Conservation (phyloP, 1,284 basidiomycete genomes). For the Phenoliferia sp. region DNA sequence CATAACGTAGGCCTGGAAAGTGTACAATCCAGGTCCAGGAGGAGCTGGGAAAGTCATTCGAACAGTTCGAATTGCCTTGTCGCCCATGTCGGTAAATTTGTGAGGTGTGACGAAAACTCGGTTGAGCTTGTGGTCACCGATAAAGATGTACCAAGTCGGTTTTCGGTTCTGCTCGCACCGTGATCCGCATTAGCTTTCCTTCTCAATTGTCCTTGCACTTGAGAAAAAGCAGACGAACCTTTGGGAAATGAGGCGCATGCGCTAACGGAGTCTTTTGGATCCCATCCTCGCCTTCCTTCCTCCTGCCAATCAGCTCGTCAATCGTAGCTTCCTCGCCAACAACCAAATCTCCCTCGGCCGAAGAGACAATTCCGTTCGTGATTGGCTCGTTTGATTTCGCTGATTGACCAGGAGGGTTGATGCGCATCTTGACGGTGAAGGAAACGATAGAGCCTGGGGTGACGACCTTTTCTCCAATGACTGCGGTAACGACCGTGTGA, state of each 20-base stretch:
- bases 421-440: slow-evolving; percentile 73
- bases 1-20: slow-evolving; percentile 79
- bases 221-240: slow-evolving; percentile 51
- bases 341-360: slow-evolving; percentile 42
- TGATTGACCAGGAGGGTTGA: slow-evolving; percentile 52
- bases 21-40: slow-evolving; percentile 73
- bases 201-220: not conserved
- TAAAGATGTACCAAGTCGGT: slow-evolving; percentile 78
- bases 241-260: slow-evolving; percentile 87
- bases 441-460: slow-evolving; percentile 86
- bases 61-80: slow-evolving; percentile 69
- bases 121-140: slow-evolving; percentile 86
- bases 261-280: slow-evolving; percentile 57
- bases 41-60: slow-evolving; percentile 95
- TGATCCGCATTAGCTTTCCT: not conserved
- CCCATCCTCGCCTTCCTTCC: slow-evolving; percentile 54
- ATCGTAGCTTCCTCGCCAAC: slow-evolving; percentile 58
- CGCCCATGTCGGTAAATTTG: slow-evolving; percentile 64
- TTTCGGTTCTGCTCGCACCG: slow-evolving; percentile 58
- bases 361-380: slow-evolving; percentile 27
- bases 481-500: too few relatives aligned
- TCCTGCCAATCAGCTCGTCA: slow-evolving; percentile 60
- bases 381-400: slow-evolving; percentile 39
- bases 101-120: slow-evolving; percentile 86
- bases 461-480: slow-evolving; percentile 83